Base-by-base conservation (phyloP, 352 stramenopile genomes). In the Saprolegnia diclina region DNA sequence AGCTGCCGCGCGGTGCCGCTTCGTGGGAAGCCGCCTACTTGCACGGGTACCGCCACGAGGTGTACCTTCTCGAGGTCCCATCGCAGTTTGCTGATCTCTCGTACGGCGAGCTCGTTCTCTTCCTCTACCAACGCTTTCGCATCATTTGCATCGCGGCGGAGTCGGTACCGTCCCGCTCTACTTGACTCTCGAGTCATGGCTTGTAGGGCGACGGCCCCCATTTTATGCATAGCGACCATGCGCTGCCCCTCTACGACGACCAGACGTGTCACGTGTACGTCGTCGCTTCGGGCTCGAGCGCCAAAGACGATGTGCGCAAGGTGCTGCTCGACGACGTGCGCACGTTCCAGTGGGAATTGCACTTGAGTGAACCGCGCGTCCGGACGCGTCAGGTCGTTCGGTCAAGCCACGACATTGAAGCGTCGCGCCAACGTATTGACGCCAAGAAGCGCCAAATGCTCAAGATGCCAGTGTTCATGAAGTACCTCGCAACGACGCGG, bases 181-280 rank as follows among this genome's bases (percentile, higher is more conserved):
- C 32, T 16, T 29, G 22, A 57, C 9, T 16, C 7, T 16, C 16
- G 52, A 38, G 13, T 57, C 11, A 14, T 48, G 42, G 1, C 7
- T 1, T 7, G 42, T 59, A 59, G 52, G 24, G 16, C 9, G 78
- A 82, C 35, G 83, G 83, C 18, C 81, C 86, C 18, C 77, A 85
- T 45, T 88, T 89, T 37, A 75, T 89, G 9, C 82, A 90, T 56
- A 81, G 84, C 69, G 83, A 91, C 16, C 90, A 89, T 70, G 90
- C 90, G 64, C 71, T 91, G 11, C 80, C 82, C 1, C 79, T 72
- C 0, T 89, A 79, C 0, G 79, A 82, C 0, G 83, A 91, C 37
- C 80, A 80, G 11, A 90, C 87, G 52, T 89, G 82, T 68, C 90
- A 91, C 50, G 80, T 91, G 21, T 91, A 89, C 54, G 82, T 77